Percentiles rank a stretch among this genome's conserved stretches.
Evolutionary conservation across 768 basidiomycete species (phyloP).

Genomic region (Hericium coralloides): DNA sequence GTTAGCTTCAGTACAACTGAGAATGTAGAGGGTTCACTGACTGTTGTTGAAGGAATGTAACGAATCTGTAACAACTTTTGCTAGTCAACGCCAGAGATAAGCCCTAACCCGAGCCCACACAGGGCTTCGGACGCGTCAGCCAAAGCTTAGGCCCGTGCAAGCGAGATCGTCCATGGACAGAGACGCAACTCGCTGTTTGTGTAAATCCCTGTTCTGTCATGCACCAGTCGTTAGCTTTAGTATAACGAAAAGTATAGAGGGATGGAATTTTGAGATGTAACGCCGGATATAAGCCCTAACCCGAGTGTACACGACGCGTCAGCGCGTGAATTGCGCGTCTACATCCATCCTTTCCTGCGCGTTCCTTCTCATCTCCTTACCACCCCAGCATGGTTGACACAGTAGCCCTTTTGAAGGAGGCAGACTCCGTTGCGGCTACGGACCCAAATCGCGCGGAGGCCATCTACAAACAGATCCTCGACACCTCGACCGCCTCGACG

Average conservation of each 20-base stretch:
- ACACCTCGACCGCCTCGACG: constrained; percentile 28
- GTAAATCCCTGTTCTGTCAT: no score
- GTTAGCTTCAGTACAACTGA: no score
- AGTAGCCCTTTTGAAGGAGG: constrained; percentile 45
- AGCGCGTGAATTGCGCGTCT: constrained; percentile 1
- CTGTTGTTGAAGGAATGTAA: no score
- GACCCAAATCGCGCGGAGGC: constrained; percentile 58
- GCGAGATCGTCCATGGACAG: no score
- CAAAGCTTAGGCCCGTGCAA: no score
- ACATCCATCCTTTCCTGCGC: background rate
- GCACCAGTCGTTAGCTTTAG: no score
- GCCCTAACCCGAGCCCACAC: background rate
- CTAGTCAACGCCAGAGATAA: no score
- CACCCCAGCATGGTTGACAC: constrained; percentile 19
- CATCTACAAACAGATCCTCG: constrained; percentile 66
- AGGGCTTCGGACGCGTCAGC: constrained; percentile 16
- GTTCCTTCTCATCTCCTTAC: background rate
- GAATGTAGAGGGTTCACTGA: no score
- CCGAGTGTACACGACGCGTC: constrained; percentile 6
- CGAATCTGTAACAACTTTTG: no score
- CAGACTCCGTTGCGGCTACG: constrained; percentile 34
- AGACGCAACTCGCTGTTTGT: no score
- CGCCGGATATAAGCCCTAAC: constrained; percentile 13
- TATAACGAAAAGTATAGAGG: no score
- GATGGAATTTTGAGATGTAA: no score